Conservation (phyloP, 2,329 filamentous ascomycete genomes). For the Colletotrichum filicis region DNA sequence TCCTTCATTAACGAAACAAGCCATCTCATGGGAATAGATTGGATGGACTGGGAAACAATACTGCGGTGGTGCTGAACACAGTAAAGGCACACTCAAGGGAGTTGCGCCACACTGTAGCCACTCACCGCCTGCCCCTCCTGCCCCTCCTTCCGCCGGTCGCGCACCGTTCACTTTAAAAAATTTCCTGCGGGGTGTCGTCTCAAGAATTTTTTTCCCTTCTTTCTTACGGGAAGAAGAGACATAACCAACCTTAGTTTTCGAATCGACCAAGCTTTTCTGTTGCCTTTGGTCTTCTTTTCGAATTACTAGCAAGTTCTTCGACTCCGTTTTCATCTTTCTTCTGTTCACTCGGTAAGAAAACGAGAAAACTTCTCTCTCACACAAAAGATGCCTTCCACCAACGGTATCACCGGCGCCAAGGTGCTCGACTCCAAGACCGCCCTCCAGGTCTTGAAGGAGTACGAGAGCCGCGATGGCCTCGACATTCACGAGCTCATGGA, state of each 20-base stretch:
- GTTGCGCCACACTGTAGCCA: constrained; percentile 21
- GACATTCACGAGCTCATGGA: constrained; percentile 88
- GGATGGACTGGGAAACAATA: not conserved
- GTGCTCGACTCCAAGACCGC: constrained; percentile 81
- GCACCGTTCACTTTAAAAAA: constrained; percentile 49
- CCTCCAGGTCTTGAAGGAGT: constrained; percentile 84
- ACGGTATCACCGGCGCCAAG: constrained; percentile 63
- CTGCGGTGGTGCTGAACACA: constrained; percentile 19
- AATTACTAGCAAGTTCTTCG: constrained; percentile 44
- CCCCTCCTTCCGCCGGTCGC: constrained; percentile 28
- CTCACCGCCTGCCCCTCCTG: constrained; percentile 33
- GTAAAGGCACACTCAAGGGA: not conserved
- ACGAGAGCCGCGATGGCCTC: constrained; percentile 85
- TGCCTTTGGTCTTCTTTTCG: constrained; percentile 38
- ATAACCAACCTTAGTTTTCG: constrained; percentile 43
- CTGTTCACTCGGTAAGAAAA: constrained; percentile 37
- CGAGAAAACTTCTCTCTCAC: constrained; percentile 42
- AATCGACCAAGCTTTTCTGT: constrained; percentile 43
- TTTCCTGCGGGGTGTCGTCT: constrained; percentile 44
- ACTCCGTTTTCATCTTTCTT: constrained; percentile 46
- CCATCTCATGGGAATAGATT: not conserved
- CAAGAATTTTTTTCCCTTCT: constrained; percentile 53
- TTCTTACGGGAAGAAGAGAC: constrained; percentile 66
- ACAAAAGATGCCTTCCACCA: constrained; percentile 72
- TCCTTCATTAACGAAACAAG: not conserved